Evolutionary conservation across 495 filamentous ascomycete species (phyloP), one percentile per base, ranked within the genome.

Genomic region (Ramalina peruviana): DNA sequence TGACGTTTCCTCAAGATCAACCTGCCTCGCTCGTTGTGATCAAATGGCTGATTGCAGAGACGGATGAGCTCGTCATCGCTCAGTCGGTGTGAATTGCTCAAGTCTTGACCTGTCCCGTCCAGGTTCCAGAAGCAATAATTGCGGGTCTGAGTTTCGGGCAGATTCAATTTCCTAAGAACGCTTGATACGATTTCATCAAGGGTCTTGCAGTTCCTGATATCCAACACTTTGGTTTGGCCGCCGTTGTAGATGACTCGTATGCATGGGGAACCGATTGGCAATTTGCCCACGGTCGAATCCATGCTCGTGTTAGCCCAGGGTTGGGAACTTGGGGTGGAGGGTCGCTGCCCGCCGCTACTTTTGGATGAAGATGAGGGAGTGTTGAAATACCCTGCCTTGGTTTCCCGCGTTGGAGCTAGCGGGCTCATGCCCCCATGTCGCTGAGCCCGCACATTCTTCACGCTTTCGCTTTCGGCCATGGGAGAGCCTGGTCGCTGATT

Each of bases 211-310:
- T 82, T 85, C 48, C 85, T 82, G 44, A 97, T 82, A 60, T 88
- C 85, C 48, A 97, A 76, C 6, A 94, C 88, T 62, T 89, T 88
- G 27, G 88, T 94, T 50, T 84, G 80, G n/a, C 87, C 84, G 40
- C 83, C 86, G 25, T 81, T 85, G 52, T 89, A 94, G 58, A 97
- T 95, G 36, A 97, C 85, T 38, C 87, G 78, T 52, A 96, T 92
- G 44, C 93, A 77, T 38, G 85, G 80, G 58, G 86, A 81, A 59
- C 86, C 82, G 37, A 74, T 70, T 21, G 87, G 88, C 47, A 94
- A 71, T 48, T 81, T 75, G 30, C 84, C 82, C 72, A 94, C 88
- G 30, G 86, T 78, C 39, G 79, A 82, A 59, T 95, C 87, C 51
- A 87, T 72, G 60, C 83, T 89, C 30, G 79, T 79, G 57, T 81